A percentile compares a stretch with the other conserved stretches of the same genome.
These are phyloP conservation scores for Trichosporon faecale DNA, from an alignment of 1,284 basidiomycete genomes.

Conservation along the genomic window DNA sequence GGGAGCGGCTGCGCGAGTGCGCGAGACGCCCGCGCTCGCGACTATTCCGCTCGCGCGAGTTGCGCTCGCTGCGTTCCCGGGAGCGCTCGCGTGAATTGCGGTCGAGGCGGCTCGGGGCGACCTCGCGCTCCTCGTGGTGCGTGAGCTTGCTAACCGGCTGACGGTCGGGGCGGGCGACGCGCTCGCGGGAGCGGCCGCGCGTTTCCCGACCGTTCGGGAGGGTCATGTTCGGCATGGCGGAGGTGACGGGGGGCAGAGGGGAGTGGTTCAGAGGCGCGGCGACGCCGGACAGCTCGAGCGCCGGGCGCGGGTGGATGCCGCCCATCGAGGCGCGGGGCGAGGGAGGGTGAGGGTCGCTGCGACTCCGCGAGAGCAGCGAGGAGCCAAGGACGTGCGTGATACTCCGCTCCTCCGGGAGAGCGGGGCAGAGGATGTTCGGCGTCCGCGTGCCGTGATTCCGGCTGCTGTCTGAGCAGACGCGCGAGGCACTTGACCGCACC, in stretches of 20 bases:
- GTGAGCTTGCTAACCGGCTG: slow-evolving; percentile 26
- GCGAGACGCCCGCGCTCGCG: slow-evolving; percentile 17
- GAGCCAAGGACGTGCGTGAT: slow-evolving; percentile 23
- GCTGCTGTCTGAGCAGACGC: background rate
- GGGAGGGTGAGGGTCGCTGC: slow-evolving; percentile 41
- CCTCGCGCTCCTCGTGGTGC: slow-evolving; percentile 43
- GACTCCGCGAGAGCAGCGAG: slow-evolving; percentile 41
- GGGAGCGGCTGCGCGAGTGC: slow-evolving; percentile 18
- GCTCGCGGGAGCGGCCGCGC: slow-evolving; percentile 41
- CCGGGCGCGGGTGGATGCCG: slow-evolving; percentile 21
- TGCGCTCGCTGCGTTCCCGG: no score
- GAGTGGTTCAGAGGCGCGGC: background rate
- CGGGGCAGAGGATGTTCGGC: slow-evolving; percentile 18
- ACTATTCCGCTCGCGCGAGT: slow-evolving; percentile 20
- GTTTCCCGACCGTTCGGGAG: slow-evolving; percentile 9
- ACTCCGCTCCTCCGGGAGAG: slow-evolving; percentile 20
- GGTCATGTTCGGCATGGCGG: background rate
- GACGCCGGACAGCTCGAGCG: slow-evolving; percentile 11
- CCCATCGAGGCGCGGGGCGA: slow-evolving; percentile 22
- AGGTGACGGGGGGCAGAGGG: slow-evolving; percentile 19
- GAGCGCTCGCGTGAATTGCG: slow-evolving; percentile 15
- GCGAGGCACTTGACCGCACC: slow-evolving; percentile 3
- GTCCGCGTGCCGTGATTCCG: slow-evolving; percentile 24
- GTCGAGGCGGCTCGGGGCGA: slow-evolving; percentile 32
- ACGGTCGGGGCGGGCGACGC: slow-evolving; percentile 27